A percentile compares a stretch with the other conserved stretches of the same genome.
phyloP scores from a whole-genome alignment of 2,329 filamentous ascomycete species.

The Colletotrichum shisoi region DNA sequence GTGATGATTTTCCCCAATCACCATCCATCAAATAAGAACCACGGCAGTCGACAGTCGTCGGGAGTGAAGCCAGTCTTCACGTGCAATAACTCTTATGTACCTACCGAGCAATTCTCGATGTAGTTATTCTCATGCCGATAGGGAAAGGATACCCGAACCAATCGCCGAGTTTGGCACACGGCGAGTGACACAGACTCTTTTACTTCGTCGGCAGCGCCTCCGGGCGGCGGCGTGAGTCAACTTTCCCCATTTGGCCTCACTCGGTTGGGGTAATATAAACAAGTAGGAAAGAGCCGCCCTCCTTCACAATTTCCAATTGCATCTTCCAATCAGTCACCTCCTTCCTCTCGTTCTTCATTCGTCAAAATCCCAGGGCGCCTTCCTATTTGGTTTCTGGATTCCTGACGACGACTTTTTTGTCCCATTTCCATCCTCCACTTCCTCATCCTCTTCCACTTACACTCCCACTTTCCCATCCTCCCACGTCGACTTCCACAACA shows the following conservation, averaged over 20 bases:
- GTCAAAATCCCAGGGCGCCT: not conserved
- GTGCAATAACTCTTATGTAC: not conserved
- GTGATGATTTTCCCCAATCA: not conserved
- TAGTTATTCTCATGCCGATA: no score
- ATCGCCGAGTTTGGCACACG: not conserved
- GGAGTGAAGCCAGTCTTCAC: no score
- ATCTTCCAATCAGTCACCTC: no score
- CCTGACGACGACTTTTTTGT: no score
- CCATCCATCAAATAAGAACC: not conserved
- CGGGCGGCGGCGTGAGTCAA: slow-evolving; percentile 14
- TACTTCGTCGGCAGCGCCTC: no score
- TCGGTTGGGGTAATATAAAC: no score
- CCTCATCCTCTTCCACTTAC: not conserved
- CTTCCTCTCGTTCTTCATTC: no score
- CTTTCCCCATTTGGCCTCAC: slow-evolving; percentile 9
- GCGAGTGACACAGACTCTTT: not conserved
- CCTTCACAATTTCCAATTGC: not conserved
- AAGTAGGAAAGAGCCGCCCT: not conserved
- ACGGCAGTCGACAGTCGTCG: not conserved
- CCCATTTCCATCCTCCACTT: not conserved
- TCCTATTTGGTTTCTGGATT: not conserved
- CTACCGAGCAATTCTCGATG: not conserved
- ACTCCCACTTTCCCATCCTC: no score
- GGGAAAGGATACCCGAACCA: no score
- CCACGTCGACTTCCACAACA: no score